Conservation (phyloP, 257 asterid genomes). For the Rauvolfia tetraphylla region DNA sequence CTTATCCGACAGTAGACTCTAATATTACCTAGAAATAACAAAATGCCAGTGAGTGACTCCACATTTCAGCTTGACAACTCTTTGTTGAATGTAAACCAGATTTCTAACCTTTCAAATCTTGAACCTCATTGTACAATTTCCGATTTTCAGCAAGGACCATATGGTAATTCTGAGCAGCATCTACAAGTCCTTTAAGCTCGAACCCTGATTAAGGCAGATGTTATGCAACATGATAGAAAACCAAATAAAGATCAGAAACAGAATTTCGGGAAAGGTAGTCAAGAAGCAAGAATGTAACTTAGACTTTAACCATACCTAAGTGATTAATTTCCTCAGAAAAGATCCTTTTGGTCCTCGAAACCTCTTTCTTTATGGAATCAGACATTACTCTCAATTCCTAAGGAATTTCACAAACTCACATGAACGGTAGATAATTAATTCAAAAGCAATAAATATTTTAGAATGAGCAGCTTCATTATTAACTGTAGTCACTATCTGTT, state of each 20-base stretch:
- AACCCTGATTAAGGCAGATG: constrained; percentile 37
- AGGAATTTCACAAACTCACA: constrained; percentile 19
- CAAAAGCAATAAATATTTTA: constrained; percentile 3
- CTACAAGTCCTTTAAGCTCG: constrained; percentile 66
- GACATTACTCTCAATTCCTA: constrained; percentile 74
- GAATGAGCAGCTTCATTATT: not conserved
- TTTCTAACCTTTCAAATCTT: constrained; percentile 87
- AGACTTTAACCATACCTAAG: constrained; percentile 49
- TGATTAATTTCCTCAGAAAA: constrained; percentile 59
- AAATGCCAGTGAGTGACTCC: constrained; percentile 18
- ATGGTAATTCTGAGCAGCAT: constrained; percentile 88
- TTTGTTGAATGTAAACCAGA: constrained; percentile 2
- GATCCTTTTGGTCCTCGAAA: constrained; percentile 48
- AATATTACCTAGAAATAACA: constrained; percentile 62
- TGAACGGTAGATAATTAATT: constrained; percentile 2
- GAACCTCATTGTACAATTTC: constrained; percentile 88
- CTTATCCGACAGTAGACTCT: constrained; percentile 90
- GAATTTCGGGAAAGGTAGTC: constrained; percentile 11
- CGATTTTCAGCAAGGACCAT: constrained; percentile 82
- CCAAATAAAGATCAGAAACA: constrained; percentile 17
- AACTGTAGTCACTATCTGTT: not conserved
- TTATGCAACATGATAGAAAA: constrained; percentile 1
- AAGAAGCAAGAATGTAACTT: constrained; percentile 5
- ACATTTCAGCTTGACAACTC: constrained; percentile 18
- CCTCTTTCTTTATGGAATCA: constrained; percentile 72